A percentile compares a stretch with the other conserved stretches of the same genome.
These are phyloP conservation scores for Cronartium quercuum DNA, from an alignment of 1,284 basidiomycete genomes.

Conservation along the genomic window DNA sequence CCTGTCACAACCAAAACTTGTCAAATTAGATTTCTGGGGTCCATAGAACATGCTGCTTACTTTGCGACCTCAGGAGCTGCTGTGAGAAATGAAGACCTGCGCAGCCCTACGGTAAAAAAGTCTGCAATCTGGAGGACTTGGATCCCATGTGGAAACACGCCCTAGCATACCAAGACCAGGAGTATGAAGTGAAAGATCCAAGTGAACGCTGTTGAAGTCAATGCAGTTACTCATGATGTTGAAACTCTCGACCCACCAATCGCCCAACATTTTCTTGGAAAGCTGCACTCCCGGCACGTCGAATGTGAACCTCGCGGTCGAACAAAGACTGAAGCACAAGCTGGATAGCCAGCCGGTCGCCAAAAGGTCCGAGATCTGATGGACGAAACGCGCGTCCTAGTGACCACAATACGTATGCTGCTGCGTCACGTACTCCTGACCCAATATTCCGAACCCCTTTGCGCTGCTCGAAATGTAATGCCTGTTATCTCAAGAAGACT, in stretches of 20 bases:
- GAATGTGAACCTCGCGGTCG: conserved; percentile 88
- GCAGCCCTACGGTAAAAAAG: conserved; percentile 84
- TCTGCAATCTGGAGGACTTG: conserved; percentile 84
- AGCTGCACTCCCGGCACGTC: conserved; percentile 93
- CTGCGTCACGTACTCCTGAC: conserved; percentile 86
- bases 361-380: conserved; percentile 60
- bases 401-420: conserved; percentile 92
- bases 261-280: conserved; percentile 96
- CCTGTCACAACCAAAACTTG: conserved; percentile 44
- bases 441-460: conserved; percentile 89
- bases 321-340: conserved; percentile 74
- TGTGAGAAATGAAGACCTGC: conserved; percentile 72
- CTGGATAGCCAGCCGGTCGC: conserved; percentile 61
- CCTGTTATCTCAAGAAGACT: conserved; percentile 54
- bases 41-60: conserved; percentile 54
- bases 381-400: conserved; percentile 70
- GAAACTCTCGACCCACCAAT: conserved; percentile 58
- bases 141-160: conserved; percentile 84
- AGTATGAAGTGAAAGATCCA: neutral
- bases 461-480: conserved; percentile 82
- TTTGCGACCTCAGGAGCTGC: conserved; percentile 78
- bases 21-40: conserved; percentile 5
- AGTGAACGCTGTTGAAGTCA: neutral
- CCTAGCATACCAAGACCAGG: conserved; percentile 53
- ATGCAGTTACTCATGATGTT: conserved; percentile 10